phyloP scores from a whole-genome alignment of 2,329 filamentous ascomycete species.

The Aspergillus costaricaensis region DNA sequence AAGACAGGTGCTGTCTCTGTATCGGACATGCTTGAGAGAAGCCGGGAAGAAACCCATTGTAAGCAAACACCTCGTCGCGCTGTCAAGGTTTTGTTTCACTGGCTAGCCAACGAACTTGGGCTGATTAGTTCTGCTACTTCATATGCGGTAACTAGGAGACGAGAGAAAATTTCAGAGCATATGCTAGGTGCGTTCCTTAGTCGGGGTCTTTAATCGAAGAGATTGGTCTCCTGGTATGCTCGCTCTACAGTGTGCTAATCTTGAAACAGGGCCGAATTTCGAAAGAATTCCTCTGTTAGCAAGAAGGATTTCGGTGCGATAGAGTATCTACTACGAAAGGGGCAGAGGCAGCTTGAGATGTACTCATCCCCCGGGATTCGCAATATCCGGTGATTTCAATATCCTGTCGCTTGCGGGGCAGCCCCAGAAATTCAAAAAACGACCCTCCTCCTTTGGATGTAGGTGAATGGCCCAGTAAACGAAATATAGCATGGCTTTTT shows the following conservation, averaged over 20 bases:
- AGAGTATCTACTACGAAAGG: conserved; percentile 81
- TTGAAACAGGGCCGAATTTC: conserved; percentile 68
- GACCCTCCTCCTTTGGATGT: not conserved
- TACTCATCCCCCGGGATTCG: conserved; percentile 80
- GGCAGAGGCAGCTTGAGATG: conserved; percentile 75
- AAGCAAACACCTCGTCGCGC: conserved; percentile 26
- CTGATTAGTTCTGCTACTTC: conserved; percentile 4
- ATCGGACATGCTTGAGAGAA: conserved; percentile 81
- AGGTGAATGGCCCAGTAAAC: not conserved
- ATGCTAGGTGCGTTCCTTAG: conserved; percentile 41
- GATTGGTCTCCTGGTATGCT: not conserved
- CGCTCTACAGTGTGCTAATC: not conserved
- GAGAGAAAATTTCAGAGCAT: conserved; percentile 44
- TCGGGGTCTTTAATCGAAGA: not conserved
- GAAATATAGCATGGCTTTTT: not conserved
- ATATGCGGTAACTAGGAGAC: conserved; percentile 36
- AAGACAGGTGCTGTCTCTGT: conserved; percentile 80
- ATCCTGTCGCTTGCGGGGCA: not conserved
- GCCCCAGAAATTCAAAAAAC: not conserved
- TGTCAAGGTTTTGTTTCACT: not conserved
- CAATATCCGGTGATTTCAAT: conserved; percentile 58
- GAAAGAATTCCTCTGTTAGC: conserved; percentile 66
- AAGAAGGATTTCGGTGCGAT: conserved; percentile 86
- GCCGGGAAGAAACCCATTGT: conserved; percentile 78
- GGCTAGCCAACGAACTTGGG: not conserved